Percentiles rank a stretch among this genome's conserved stretches.
These are phyloP conservation scores for Liriodendron chinense DNA, from an alignment of 164 flowering plant species.

Conservation along the genomic window DNA sequence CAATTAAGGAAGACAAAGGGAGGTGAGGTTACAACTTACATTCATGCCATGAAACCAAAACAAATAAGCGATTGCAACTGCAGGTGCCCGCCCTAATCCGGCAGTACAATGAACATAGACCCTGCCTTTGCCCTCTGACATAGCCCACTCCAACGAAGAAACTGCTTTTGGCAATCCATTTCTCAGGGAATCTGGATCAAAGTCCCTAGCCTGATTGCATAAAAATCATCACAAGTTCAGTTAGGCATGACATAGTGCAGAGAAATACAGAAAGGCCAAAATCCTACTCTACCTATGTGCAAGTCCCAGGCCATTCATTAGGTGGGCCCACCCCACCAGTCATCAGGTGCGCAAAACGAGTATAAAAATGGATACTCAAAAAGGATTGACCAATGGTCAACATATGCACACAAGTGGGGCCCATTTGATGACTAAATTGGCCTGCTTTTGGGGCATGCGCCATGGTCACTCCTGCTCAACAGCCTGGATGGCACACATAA, in stretches of 20 bases:
- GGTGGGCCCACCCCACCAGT: neutral
- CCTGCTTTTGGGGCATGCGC: no score
- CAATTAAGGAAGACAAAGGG: neutral
- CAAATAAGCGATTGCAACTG: slow-evolving; percentile 87
- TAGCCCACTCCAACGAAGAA: slow-evolving; percentile 83
- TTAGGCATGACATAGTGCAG: neutral
- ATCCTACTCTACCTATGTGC: neutral
- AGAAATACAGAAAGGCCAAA: neutral
- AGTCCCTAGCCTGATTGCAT: slow-evolving; percentile 68
- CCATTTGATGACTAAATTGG: no score
- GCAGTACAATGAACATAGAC: slow-evolving; percentile 91
- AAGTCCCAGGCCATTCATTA: neutral
- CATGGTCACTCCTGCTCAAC: no score
- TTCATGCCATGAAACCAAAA: slow-evolving; percentile 84
- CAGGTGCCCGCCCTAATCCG: slow-evolving; percentile 95
- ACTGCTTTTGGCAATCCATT: slow-evolving; percentile 77
- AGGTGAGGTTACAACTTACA: slow-evolving; percentile 42
- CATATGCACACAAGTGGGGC: no score
- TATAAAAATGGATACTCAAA: no score
- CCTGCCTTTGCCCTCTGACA: slow-evolving; percentile 79
- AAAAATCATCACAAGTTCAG: slow-evolving; percentile 1
- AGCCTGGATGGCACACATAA: no score
- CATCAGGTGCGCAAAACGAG: no score
- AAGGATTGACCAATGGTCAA: no score
- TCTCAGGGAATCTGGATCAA: slow-evolving; percentile 87